Evolutionary conservation across 768 basidiomycete genomes (phyloP).

Genomic region (Lactifluus piperatus): DNA sequence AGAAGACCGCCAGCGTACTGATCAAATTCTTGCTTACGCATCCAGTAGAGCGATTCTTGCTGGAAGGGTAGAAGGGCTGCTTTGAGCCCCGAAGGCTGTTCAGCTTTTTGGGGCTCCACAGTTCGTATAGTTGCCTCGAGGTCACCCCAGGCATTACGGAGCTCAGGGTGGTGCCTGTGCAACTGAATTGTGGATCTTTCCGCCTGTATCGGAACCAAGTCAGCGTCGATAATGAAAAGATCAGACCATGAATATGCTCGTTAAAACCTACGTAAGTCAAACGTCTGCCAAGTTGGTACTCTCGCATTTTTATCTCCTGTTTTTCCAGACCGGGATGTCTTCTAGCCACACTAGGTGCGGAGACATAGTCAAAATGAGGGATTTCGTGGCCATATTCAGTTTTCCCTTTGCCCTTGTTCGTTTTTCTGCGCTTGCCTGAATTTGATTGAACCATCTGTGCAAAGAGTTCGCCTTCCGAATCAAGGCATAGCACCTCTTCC

Average conservation of each 20-base stretch:
- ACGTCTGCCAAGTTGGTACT: constrained; percentile 56
- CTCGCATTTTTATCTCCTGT: constrained; percentile 29
- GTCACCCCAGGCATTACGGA: constrained; percentile 83
- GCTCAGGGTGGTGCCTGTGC: constrained; percentile 66
- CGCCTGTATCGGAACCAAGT: constrained; percentile 36
- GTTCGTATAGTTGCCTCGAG: constrained; percentile 54
- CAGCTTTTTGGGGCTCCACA: constrained; percentile 56
- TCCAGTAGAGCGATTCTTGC: constrained; percentile 90
- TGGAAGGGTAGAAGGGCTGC: constrained; percentile 90
- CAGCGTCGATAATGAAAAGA: constrained; percentile 6
- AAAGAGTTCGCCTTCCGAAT: constrained; percentile 8
- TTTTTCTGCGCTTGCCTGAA: constrained; percentile 30
- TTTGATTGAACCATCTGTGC: constrained; percentile 25
- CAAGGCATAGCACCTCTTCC: not conserved
- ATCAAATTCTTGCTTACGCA: constrained; percentile 85
- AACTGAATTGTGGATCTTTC: constrained; percentile 62
- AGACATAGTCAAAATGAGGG: constrained; percentile 11
- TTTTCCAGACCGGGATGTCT: constrained; percentile 13
- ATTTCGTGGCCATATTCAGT: not conserved
- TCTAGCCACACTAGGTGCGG: constrained; percentile 8
- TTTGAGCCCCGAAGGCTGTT: constrained; percentile 78
- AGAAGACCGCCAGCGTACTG: constrained; percentile 89
- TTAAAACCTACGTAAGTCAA: constrained; percentile 52
- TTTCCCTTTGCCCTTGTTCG: constrained; percentile 24
- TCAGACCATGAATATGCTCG: not conserved